A percentile compares a stretch with the other conserved stretches of the same genome.
Evolutionary conservation across 768 basidiomycete species (phyloP).

Genomic region (Phaeotremella skinneri): DNA sequence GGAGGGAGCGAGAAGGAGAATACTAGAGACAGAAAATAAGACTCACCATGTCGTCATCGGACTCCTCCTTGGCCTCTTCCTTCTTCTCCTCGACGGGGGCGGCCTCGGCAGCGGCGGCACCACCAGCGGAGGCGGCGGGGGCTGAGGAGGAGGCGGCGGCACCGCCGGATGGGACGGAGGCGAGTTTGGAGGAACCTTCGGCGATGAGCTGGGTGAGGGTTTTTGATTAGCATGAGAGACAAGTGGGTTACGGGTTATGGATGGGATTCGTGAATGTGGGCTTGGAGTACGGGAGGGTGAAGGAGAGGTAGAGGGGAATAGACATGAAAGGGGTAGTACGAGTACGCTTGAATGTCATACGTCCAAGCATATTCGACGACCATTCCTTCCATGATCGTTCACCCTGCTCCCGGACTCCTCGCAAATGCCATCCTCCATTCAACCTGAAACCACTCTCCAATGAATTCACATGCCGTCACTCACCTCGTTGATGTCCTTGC

Average conservation of each 20-base stretch:
- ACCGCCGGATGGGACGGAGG: conserved; percentile 96
- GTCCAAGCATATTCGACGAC: too few species aligned
- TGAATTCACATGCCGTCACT: conserved; percentile 40
- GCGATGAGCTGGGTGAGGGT: conserved; percentile 67
- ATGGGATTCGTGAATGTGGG: neutral
- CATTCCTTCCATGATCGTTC: too few species aligned
- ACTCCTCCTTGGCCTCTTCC: conserved; percentile 78
- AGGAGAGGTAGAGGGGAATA: too few species aligned
- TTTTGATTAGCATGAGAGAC: neutral
- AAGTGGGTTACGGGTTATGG: neutral
- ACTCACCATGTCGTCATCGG: conserved; percentile 90
- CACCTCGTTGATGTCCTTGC: conserved; percentile 82
- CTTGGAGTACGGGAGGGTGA: neutral
- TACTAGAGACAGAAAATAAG: neutral
- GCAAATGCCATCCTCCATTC: too few species aligned
- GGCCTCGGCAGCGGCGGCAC: conserved; percentile 59
- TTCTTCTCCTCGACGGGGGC: conserved; percentile 66
- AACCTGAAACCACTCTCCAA: too few species aligned
- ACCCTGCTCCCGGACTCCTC: too few species aligned
- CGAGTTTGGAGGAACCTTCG: conserved; percentile 87
- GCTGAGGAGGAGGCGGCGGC: conserved; percentile 59
- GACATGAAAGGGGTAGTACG: too few species aligned
- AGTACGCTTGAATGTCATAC: too few species aligned
- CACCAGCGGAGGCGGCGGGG: conserved; percentile 60
- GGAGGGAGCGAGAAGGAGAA: neutral